Percentiles rank a stretch among this genome's conserved stretches.
Evolutionary conservation across 140 eudicot genomes (phyloP).

Genomic region (Anethum foeniculum): DNA sequence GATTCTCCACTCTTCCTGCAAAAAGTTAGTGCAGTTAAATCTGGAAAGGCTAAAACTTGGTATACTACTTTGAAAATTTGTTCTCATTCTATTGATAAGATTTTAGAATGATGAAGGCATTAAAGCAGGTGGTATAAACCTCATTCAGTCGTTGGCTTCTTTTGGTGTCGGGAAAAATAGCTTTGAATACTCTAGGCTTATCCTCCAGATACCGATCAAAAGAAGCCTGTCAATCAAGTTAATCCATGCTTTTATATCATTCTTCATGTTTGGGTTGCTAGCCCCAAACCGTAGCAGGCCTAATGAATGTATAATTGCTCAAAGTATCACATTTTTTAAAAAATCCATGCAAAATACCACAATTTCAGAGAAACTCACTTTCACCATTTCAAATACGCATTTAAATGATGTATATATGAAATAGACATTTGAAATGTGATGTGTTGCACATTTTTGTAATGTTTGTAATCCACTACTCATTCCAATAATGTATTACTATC

Average conservation of each 20-base stretch:
- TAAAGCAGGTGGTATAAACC: background rate
- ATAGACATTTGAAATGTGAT: too few species aligned
- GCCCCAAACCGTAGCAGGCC: background rate
- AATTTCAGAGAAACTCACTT: too few species aligned
- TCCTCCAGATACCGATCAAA: constrained; percentile 13
- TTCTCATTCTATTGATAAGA: background rate
- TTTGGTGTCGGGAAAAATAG: constrained; percentile 7
- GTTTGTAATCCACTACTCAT: too few species aligned
- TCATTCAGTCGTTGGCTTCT: constrained; percentile 11
- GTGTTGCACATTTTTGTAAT: too few species aligned
- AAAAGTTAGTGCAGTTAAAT: background rate
- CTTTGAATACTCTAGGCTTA: constrained; percentile 10
- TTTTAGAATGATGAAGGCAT: background rate
- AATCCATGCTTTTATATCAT: background rate
- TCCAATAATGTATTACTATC: too few species aligned
- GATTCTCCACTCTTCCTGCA: constrained; percentile 92
- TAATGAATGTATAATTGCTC: background rate
- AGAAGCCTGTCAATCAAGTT: constrained; percentile 6
- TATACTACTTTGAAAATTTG: background rate
- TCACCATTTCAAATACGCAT: background rate
- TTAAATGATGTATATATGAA: too few species aligned
- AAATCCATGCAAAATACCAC: too few species aligned
- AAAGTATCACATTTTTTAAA: too few species aligned
- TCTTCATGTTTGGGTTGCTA: background rate
- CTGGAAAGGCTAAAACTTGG: background rate